Percentiles rank a stretch among this genome's conserved stretches.
Conservation (phyloP, 352 stramenopile species). For the Phytophthora constricta region DNA sequence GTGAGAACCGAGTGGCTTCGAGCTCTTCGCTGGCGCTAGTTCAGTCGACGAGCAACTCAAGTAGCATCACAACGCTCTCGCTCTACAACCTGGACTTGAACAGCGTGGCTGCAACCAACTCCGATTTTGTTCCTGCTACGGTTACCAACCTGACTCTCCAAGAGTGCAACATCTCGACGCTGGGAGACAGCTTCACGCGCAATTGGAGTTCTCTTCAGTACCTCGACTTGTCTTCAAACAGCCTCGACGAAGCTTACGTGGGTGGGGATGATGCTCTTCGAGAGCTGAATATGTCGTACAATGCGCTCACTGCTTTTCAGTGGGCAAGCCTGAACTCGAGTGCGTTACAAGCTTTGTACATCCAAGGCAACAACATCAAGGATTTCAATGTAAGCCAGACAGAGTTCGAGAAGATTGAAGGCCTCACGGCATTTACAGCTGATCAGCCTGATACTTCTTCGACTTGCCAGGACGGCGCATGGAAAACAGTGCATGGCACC, state of each 20-base stretch:
- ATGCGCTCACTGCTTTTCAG: constrained; percentile 41
- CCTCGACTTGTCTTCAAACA: constrained; percentile 52
- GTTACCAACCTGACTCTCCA: constrained; percentile 47
- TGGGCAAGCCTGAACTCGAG: constrained; percentile 31
- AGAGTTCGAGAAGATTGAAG: constrained; percentile 38
- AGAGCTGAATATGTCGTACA: constrained; percentile 49
- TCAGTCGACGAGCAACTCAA: constrained; percentile 28
- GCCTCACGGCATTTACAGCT: constrained; percentile 36
- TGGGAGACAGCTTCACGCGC: constrained; percentile 39
- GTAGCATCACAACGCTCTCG: constrained; percentile 36
- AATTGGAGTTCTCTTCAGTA: constrained; percentile 34
- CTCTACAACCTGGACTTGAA: constrained; percentile 45
- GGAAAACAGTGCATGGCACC: constrained; percentile 39
- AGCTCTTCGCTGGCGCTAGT: constrained; percentile 31
- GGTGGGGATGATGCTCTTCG: constrained; percentile 27
- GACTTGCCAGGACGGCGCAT: constrained; percentile 35
- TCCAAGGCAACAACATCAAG: constrained; percentile 40
- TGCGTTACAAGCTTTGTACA: constrained; percentile 38
- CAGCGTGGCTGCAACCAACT: constrained; percentile 26
- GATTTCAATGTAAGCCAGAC: constrained; percentile 47
- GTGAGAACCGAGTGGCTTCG: constrained; percentile 34
- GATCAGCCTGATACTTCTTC: constrained; percentile 29
- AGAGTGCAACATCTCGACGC: constrained; percentile 55
- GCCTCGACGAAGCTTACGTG: constrained; percentile 34
- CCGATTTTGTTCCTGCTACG: constrained; percentile 40